phyloP scores from a whole-genome alignment of 2,329 filamentous ascomycete genomes.

The Exophiala sideris region DNA sequence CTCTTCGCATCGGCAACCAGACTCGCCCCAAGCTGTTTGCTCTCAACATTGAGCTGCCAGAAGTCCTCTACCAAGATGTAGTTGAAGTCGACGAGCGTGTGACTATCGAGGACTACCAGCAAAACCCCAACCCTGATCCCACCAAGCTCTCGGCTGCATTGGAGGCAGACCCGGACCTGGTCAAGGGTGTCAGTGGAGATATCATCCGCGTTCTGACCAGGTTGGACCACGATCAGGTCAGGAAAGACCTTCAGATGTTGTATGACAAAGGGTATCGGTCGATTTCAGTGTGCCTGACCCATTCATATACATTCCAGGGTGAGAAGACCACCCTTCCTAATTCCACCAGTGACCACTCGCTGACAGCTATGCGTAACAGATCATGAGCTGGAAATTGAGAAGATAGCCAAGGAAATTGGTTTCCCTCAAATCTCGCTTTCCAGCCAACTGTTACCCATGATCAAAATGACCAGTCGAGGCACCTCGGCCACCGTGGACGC shows the following conservation, averaged over 20 bases:
- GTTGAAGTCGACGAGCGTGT: conserved; percentile 86
- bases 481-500: conserved; percentile 76
- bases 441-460: conserved; percentile 78
- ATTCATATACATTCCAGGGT: conserved; percentile 75
- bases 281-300: conserved; percentile 50
- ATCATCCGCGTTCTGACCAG: conserved; percentile 11
- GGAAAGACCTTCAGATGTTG: conserved; percentile 56
- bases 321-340: conserved; percentile 9
- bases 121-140: conserved; percentile 1
- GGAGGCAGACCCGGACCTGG: conserved; percentile 1
- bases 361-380: conserved; percentile 44
- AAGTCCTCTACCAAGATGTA: conserved; percentile 78
- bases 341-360: conserved; percentile 2
- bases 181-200: conserved; percentile 8
- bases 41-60: conserved; percentile 77
- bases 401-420: conserved; percentile 73
- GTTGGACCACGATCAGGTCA: conserved; percentile 48
- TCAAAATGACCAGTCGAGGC: conserved; percentile 70
- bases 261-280: conserved; percentile 23
- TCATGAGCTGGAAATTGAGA: conserved; percentile 77
- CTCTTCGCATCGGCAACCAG: conserved; percentile 85
- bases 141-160: not conserved
- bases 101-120: conserved; percentile 34
- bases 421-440: conserved; percentile 71
- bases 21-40: conserved; percentile 88